These are phyloP conservation scores for Amaranthus hypochondriacus DNA, from an alignment of 148 eudicot species.

Conservation along the genomic window DNA sequence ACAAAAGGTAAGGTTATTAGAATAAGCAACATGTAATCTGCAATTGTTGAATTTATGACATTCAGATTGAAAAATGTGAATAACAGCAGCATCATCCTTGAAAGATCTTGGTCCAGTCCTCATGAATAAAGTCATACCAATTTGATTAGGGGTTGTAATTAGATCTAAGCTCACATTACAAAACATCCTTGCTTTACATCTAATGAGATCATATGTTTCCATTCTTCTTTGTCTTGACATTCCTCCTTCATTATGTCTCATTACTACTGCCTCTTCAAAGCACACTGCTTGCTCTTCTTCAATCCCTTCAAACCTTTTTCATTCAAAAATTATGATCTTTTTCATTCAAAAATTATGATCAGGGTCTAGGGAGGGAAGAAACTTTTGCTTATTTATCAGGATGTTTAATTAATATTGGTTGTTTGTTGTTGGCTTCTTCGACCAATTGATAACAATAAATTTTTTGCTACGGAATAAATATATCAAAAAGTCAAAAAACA, in stretches of 20 bases:
- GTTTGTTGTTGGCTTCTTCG: no score
- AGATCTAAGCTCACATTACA: slow-evolving; percentile 33
- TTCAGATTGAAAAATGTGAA: slow-evolving; percentile 45
- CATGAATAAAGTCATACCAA: slow-evolving; percentile 58
- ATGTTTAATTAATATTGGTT: no score
- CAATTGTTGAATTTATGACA: slow-evolving; percentile 50
- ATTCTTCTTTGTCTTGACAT: slow-evolving; percentile 52
- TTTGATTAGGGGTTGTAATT: neutral
- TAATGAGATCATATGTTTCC: slow-evolving; percentile 50
- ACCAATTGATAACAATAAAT: no score
- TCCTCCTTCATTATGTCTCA: slow-evolving; percentile 70
- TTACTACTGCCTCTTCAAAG: slow-evolving; percentile 68
- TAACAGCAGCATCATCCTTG: slow-evolving; percentile 46
- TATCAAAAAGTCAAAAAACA: no score
- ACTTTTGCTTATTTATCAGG: no score
- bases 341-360: no score
- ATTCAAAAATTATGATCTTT: neutral
- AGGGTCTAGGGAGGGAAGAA: no score
- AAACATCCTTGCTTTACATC: slow-evolving; percentile 54
- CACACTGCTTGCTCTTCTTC: slow-evolving; percentile 32
- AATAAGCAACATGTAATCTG: slow-evolving; percentile 40
- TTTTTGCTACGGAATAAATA: no score
- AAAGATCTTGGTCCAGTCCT: slow-evolving; percentile 68
- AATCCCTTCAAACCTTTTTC: slow-evolving; percentile 26
- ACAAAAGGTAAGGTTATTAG: slow-evolving; percentile 67